phyloP scores from a whole-genome alignment of 2,329 filamentous ascomycete species.

The Penicillium sp. region DNA sequence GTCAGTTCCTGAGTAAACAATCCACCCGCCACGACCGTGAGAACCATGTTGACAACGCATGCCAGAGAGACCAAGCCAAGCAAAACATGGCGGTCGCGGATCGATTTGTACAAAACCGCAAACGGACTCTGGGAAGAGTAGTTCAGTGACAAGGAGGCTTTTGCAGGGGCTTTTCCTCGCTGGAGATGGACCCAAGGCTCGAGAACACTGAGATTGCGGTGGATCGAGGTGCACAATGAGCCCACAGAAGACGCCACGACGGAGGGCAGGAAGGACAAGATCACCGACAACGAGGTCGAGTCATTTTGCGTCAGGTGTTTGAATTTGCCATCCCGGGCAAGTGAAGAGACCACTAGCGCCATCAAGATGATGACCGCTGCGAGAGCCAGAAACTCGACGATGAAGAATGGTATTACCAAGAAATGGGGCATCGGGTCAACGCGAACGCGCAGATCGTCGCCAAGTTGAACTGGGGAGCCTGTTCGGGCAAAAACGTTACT shows the following conservation, averaged over 20 bases:
- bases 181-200: constrained; percentile 42
- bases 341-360: constrained; percentile 31
- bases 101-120: constrained; percentile 32
- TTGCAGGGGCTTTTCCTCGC: constrained; percentile 30
- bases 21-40: constrained; percentile 37
- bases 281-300: constrained; percentile 35
- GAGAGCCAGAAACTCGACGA: constrained; percentile 37
- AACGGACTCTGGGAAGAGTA: constrained; percentile 38
- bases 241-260: constrained; percentile 37
- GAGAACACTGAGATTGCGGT: constrained; percentile 37
- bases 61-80: constrained; percentile 34
- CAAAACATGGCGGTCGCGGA: constrained; percentile 31
- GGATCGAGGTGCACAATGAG: constrained; percentile 37
- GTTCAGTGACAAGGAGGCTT: constrained; percentile 34
- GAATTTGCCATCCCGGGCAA: constrained; percentile 33
- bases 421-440: constrained; percentile 39
- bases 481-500: neutral
- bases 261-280: constrained; percentile 36
- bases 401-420: constrained; percentile 37
- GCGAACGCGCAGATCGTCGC: constrained; percentile 26
- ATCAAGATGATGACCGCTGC: constrained; percentile 36
- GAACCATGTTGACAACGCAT: constrained; percentile 33
- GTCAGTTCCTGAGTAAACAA: constrained; percentile 37
- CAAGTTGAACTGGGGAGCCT: constrained; percentile 30
- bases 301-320: constrained; percentile 35